Evolutionary conservation across 2,329 filamentous ascomycete species (phyloP), one percentile per base, ranked within the genome.

Genomic region (Diaporthe ampelina): DNA sequence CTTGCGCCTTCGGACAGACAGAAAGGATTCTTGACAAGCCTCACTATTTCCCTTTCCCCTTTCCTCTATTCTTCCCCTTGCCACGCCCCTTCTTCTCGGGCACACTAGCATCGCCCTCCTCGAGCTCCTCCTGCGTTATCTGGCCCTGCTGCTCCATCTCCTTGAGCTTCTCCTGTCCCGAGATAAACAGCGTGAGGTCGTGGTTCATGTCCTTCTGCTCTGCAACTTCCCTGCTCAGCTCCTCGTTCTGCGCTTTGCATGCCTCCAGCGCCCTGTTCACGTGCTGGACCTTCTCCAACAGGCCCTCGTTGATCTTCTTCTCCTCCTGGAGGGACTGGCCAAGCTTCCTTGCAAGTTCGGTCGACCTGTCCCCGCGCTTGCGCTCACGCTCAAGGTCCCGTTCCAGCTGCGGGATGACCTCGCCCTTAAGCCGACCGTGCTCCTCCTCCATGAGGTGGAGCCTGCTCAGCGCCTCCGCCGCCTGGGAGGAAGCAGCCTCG

Each of bases 151-250:
- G 89, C 81, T 91, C 90, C 83, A 95, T 84, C 82, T 92, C 89
- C 84, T 90, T 92, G 78, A 98, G 83, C 83, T 95, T 96, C 83
- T 97, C 92, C 82, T 94, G 91, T 0, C 94, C 93, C 26, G 91
- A 94, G 75, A 98, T 96, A 80, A 96, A 97, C 88, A 97, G 95
- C 68, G 88, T 92, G 81, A 98, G 81, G 81, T 98, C 96, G 19
- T 94, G 90, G 81, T 98, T 97, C 88, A 95, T 93, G 82, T 97
- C 95, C 77, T 92, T 91, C 57, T 98, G 84, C 78, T 97, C 95
- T 52, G 86, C 88, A 77, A 94, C 93, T 82, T 95, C 91, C 19
- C 78, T 80, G 78, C 89, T 89, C 5, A 94, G 83, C 54, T 86
- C 86, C 35, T 86, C 86, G 1, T 92, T 83, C 81, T 93, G 88